A percentile compares a stretch with the other conserved stretches of the same genome.
Conservation (phyloP, 2,329 filamentous ascomycete species). For the Xylariaceae sp. region DNA sequence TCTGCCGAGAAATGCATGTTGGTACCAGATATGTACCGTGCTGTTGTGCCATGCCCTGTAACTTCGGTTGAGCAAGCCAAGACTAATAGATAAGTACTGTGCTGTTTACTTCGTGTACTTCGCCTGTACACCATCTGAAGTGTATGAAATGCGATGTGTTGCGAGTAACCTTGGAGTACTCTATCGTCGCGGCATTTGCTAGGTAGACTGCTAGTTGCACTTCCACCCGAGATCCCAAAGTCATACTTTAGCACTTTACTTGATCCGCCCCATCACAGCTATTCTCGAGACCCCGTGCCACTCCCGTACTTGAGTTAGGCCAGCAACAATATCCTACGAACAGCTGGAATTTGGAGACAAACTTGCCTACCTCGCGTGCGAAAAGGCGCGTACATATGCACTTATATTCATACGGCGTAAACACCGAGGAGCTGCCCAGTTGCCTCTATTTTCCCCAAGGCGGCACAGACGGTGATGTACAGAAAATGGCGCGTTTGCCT, state of each 20-base stretch:
- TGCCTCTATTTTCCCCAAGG: constrained; percentile 21
- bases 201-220: too few species aligned
- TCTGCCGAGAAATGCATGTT: constrained; percentile 17
- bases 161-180: too few species aligned
- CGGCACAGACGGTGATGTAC: constrained; percentile 32
- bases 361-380: background rate
- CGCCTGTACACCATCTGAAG: too few species aligned
- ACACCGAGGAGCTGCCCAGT: constrained; percentile 21
- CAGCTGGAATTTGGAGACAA: background rate
- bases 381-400: background rate
- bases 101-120: background rate
- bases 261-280: too few species aligned
- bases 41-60: constrained; percentile 7
- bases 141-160: too few species aligned
- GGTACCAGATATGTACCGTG: background rate
- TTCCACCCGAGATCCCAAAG: too few species aligned
- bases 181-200: too few species aligned
- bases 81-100: background rate
- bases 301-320: constrained; percentile 8
- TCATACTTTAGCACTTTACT: too few species aligned
- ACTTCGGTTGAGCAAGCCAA: constrained; percentile 20
- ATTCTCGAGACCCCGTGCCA: too few species aligned
- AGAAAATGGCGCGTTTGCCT: constrained; percentile 32
- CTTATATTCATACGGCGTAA: constrained; percentile 12
- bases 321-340: constrained; percentile 5